These are phyloP conservation scores for Lunasporangiospora selenospora DNA, from an alignment of 192 early-diverging fungal genomes.

Conservation along the genomic window DNA sequence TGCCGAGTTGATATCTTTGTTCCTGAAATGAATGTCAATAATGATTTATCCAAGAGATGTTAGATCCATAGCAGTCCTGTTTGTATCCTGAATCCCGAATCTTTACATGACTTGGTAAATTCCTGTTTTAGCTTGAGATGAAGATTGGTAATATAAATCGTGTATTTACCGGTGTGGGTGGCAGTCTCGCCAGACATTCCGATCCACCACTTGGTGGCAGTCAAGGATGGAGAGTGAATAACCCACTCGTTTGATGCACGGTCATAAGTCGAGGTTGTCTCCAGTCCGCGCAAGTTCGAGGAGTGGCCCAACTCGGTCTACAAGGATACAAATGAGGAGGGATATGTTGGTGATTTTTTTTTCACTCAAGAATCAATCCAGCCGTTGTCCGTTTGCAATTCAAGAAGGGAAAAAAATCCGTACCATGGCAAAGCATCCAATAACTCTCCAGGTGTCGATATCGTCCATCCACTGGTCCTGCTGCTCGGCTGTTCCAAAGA, in stretches of 20 bases:
- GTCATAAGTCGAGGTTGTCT: constrained; percentile 73
- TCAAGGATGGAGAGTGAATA: constrained; percentile 65
- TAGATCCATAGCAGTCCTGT: too few relatives aligned
- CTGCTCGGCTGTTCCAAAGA: constrained; percentile 67
- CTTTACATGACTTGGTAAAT: too few relatives aligned
- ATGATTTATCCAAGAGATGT: too few relatives aligned
- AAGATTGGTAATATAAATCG: too few relatives aligned
- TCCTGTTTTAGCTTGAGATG: too few relatives aligned
- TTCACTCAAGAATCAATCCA: too few relatives aligned
- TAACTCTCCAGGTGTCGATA: constrained; percentile 57
- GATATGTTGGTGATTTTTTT: too few relatives aligned
- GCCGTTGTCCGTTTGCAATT: too few relatives aligned
- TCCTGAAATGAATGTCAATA: too few relatives aligned
- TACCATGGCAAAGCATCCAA: constrained; percentile 77
- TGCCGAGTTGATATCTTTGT: too few relatives aligned
- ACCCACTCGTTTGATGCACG: constrained; percentile 62
- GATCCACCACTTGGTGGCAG: constrained; percentile 74
- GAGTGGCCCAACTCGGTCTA: constrained; percentile 71
- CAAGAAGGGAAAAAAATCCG: not conserved
- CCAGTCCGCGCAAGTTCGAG: constrained; percentile 65
- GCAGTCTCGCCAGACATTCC: constrained; percentile 70
- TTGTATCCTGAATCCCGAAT: too few relatives aligned
- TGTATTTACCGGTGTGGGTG: constrained; percentile 59
- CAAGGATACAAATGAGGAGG: not conserved
- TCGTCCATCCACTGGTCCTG: constrained; percentile 58